Evolutionary conservation across 352 stramenopile species (phyloP).

Genomic region (Aphanomyces stellatus): DNA sequence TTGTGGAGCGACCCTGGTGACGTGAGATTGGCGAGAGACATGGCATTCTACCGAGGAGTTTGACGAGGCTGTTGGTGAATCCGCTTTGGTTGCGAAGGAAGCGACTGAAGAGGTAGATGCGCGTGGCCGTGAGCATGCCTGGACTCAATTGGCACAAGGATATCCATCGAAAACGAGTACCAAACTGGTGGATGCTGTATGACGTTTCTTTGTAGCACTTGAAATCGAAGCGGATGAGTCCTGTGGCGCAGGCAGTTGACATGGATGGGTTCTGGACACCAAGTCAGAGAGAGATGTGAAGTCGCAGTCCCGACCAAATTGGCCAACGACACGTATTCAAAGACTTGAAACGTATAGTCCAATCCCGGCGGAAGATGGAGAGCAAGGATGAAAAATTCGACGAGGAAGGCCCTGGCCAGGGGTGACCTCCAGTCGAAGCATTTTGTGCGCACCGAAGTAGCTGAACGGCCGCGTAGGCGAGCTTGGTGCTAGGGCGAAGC

Average conservation of each 20-base stretch:
- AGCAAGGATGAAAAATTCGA: not conserved
- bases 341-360: not conserved
- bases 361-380: not conserved
- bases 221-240: not conserved
- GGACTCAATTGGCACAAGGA: not conserved
- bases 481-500: not conserved
- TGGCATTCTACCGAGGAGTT: not conserved
- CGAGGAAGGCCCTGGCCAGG: not conserved
- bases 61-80: not conserved
- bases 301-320: not conserved
- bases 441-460: not conserved
- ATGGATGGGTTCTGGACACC: not conserved
- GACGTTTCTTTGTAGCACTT: not conserved
- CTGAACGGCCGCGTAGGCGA: not conserved
- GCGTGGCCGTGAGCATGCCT: not conserved
- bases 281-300: not conserved
- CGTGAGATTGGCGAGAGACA: too few relatives aligned
- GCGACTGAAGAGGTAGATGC: not conserved
- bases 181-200: not conserved
- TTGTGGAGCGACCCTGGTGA: too few relatives aligned
- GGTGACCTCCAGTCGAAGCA: not conserved
- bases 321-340: not conserved
- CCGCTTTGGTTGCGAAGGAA: not conserved
- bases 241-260: not conserved
- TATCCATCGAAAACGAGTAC: not conserved